A percentile compares a stretch with the other conserved stretches of the same genome.
Conservation (phyloP, 768 basidiomycete genomes). For the Gloeostereum incarnatum region DNA sequence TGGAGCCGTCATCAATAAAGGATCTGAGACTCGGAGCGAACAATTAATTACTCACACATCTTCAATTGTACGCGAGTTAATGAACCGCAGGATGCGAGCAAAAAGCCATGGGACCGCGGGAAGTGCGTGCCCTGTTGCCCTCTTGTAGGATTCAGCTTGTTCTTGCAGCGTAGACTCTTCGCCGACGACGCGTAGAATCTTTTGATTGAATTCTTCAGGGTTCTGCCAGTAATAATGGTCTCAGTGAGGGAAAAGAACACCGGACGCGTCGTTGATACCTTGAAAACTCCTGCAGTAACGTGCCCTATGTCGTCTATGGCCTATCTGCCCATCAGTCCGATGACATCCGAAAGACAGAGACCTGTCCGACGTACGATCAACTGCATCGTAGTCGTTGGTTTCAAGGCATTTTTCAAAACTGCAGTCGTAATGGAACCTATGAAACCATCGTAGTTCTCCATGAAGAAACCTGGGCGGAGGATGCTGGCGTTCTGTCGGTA, state of each 20-base stretch:
- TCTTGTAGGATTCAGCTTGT: constrained; percentile 13
- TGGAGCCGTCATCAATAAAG: too few relatives aligned
- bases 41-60: constrained; percentile 16
- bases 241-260: not conserved
- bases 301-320: constrained; percentile 23
- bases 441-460: constrained; percentile 23
- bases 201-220: constrained; percentile 13
- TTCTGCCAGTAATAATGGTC: constrained; percentile 10
- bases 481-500: constrained; percentile 11
- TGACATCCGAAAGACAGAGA: not conserved
- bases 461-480: constrained; percentile 23
- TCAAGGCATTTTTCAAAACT: constrained; percentile 15
- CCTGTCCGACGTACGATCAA: constrained; percentile 13
- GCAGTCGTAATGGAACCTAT: constrained; percentile 17
- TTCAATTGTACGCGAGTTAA: constrained; percentile 20
- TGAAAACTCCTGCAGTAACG: constrained; percentile 22
- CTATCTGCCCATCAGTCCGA: constrained; percentile 8
- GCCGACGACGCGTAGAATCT: constrained; percentile 18
- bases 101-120: constrained; percentile 10
- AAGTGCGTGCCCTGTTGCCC: constrained; percentile 12
- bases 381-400: constrained; percentile 13
- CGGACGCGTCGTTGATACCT: constrained; percentile 9
- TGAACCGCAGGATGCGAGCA: constrained; percentile 1
- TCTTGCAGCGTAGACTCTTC: constrained; percentile 18
- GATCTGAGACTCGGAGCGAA: too few relatives aligned